Base-by-base conservation (phyloP, 352 stramenopile genomes). In the Poterioochromonas sp. region DNA sequence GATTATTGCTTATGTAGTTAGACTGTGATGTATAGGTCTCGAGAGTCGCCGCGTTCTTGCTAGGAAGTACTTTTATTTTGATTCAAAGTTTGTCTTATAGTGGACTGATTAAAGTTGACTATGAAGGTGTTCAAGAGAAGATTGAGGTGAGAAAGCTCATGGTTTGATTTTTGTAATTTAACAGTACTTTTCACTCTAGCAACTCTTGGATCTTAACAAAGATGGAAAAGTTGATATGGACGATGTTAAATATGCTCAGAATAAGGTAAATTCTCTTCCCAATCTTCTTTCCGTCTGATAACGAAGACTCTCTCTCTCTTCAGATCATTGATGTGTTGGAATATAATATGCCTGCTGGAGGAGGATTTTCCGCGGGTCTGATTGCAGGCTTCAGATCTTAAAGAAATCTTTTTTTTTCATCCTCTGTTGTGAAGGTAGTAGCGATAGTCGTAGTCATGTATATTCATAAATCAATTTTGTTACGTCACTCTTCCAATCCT, bases 271-370 rank as follows among this genome's bases (percentile, higher is more conserved):
- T 65, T 65, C n/a, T 65, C 26, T 35, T 65, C 26, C 54, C 8
- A 65, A 15, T 32, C 26, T 32, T 29, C 26, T 15, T 65, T 5
- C 3, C 12, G 26, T 65, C 11, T 65, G 3, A 5, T 65, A 32
- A 65, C 34, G 8, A 32, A 39, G 8, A 5, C n/a, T 39, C 54
- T 65, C 8, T 12, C 40, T 71, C 11, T 44, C 8, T 44, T 18
- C 40, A 74, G 65, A 51, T 74, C 18, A 3, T 34, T 26, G 40
- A 54, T 12, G 40, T 74, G 18, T 37, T 74, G 8, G 20, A 12
- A 58, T 58, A 39, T 37, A n/a, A 74, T 18, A 74, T 74, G 65
- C 65, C 65, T 20, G n/a, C 39, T 39, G 65, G 65, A 37, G 65
- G 65, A 18, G 65, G 65, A 26, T 74, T 74, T 74, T 8, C 65